Evolutionary conservation across 176 grass and related monocot species (phyloP).

Genomic region (Typha latifolia): DNA sequence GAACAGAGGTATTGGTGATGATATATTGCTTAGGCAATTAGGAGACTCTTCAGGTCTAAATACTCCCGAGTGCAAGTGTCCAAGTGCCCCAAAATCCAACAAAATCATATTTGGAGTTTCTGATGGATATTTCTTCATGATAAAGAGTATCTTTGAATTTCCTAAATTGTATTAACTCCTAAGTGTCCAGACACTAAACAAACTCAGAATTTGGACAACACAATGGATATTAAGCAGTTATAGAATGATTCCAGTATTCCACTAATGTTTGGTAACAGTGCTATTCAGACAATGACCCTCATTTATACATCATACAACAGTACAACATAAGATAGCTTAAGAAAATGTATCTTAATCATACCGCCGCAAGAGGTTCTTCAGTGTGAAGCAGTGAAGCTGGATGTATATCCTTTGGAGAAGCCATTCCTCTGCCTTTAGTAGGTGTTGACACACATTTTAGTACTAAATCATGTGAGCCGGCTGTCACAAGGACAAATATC

Average conservation of each 20-base stretch:
- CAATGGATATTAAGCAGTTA: not conserved
- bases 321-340: conserved; percentile 5
- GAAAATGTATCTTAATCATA: conserved; percentile 24
- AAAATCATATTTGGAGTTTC: no score
- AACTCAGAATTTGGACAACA: not conserved
- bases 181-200: no score
- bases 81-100: no score
- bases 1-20: no score
- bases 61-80: no score
- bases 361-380: conserved; percentile 76
- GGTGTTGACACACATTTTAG: conserved; percentile 50
- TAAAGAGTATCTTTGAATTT: no score
- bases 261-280: not conserved
- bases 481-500: conserved; percentile 38
- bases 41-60: no score
- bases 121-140: no score
- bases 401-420: conserved; percentile 48
- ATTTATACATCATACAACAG: not conserved
- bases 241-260: not conserved
- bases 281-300: not conserved
- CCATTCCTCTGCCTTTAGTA: conserved; percentile 74
- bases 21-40: no score
- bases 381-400: conserved; percentile 66
- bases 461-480: conserved; percentile 23
- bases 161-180: no score